These are phyloP conservation scores for Parasitella parasitica DNA, from an alignment of 371 early-diverging fungal species.

Conservation along the genomic window DNA sequence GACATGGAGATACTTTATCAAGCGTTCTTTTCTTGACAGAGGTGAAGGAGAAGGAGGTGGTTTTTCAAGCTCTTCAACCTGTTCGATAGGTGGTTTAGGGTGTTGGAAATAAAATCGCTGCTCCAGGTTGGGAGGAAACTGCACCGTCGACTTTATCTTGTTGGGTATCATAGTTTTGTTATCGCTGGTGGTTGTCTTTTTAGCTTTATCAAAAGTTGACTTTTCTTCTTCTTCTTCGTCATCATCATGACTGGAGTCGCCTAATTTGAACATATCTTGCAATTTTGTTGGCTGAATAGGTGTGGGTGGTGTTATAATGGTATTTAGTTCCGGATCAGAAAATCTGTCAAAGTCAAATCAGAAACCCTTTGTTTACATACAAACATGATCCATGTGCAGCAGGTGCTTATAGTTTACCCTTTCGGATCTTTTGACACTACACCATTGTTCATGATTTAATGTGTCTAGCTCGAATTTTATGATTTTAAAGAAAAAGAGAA, in stretches of 20 bases:
- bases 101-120: constrained; percentile 9
- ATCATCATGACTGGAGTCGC: constrained; percentile 5
- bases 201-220: not conserved
- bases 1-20: constrained; percentile 24
- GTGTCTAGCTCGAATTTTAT: not conserved
- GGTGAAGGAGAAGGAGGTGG: not conserved
- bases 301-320: not conserved
- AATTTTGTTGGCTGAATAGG: not conserved
- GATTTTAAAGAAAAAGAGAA: not conserved
- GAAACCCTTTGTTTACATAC: not conserved
- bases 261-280: constrained; percentile 10
- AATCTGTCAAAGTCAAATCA: not conserved
- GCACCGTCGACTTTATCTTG: constrained; percentile 1
- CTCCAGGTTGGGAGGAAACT: constrained; percentile 15
- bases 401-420: no score
- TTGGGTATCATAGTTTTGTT: not conserved
- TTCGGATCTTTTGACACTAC: not conserved
- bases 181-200: not conserved
- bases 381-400: not conserved
- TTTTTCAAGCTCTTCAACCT: constrained; percentile 2
- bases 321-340: constrained; percentile 6
- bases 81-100: constrained; percentile 23
- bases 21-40: constrained; percentile 9
- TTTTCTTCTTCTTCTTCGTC: constrained; percentile 10
- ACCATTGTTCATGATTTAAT: not conserved